Conservation (phyloP, 164 flowering plant genomes). For the Pachysandra terminalis region DNA sequence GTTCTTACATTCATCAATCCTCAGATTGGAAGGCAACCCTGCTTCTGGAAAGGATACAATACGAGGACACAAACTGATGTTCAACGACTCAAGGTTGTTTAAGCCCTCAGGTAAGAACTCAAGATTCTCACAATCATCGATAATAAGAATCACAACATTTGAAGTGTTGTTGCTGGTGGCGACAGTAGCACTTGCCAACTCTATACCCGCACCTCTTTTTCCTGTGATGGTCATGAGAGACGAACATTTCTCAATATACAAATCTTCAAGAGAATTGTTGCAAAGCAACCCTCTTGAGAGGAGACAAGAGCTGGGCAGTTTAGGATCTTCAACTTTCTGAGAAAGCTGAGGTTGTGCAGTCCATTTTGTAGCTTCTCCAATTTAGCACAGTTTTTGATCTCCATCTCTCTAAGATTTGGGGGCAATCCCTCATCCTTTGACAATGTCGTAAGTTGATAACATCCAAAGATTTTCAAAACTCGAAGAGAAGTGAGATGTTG, state of each 20-base stretch:
- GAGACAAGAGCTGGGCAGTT: neutral
- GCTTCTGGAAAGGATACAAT: neutral
- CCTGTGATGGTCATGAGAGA: too few relatives aligned
- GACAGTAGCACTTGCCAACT: too few relatives aligned
- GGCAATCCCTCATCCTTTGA: neutral
- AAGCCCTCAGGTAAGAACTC: neutral
- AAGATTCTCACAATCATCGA: neutral
- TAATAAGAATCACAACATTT: neutral
- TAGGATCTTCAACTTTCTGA: neutral
- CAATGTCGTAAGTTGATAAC: slow-evolving; percentile 10
- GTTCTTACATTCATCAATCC: neutral
- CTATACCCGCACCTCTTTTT: too few relatives aligned
- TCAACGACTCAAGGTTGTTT: neutral
- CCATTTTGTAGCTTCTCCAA: neutral
- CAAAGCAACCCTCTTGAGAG: neutral
- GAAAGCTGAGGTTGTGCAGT: neutral
- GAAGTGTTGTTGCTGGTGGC: too few relatives aligned
- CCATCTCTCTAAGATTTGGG: neutral
- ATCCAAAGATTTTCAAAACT: slow-evolving; percentile 4
- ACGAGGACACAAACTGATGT: neutral
- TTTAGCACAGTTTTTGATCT: too few relatives aligned
- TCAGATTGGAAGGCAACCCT: neutral
- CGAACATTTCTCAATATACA: too few relatives aligned
- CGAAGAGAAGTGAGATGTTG: slow-evolving; percentile 5
- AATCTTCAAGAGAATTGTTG: neutral